A percentile compares a stretch with the other conserved stretches of the same genome.
phyloP scores from a whole-genome alignment of 2,329 filamentous ascomycete genomes.

The Fusarium oligoseptatum region DNA sequence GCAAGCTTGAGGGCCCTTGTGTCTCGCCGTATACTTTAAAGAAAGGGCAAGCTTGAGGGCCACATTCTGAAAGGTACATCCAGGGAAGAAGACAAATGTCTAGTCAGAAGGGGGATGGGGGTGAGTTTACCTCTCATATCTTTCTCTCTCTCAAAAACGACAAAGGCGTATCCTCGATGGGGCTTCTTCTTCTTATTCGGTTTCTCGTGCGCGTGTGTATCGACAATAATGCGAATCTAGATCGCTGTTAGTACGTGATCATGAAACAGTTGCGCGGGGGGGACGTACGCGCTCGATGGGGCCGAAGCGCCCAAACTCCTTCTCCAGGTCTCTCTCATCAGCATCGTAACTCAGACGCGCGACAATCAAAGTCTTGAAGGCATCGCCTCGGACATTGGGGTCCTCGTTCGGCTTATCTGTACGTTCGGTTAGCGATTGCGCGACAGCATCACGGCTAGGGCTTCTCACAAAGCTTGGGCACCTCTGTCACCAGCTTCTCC shows the following conservation, averaged over 20 bases:
- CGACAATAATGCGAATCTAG: conserved; percentile 88
- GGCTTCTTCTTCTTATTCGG: conserved; percentile 84
- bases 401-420: conserved; percentile 87
- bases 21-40: conserved; percentile 61
- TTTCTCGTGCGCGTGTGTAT: conserved; percentile 77
- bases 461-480: conserved; percentile 71
- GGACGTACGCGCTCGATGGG: conserved; percentile 86
- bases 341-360: conserved; percentile 90
- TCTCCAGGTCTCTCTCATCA: conserved; percentile 89
- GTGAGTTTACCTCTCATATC: conserved; percentile 95
- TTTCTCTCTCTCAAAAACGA: conserved; percentile 96
- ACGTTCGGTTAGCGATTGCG: conserved; percentile 30
- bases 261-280: not conserved
- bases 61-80: conserved; percentile 52
- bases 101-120: conserved; percentile 48
- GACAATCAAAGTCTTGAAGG: conserved; percentile 95
- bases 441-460: not conserved
- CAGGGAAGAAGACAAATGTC: conserved; percentile 40
- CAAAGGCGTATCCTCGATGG: conserved; percentile 93
- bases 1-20: conserved; percentile 69
- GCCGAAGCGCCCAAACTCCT: conserved; percentile 93
- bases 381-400: conserved; percentile 89
- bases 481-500: conserved; percentile 74
- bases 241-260: conserved; percentile 30
- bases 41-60: conserved; percentile 60